Base-by-base conservation (phyloP, 2,329 filamentous ascomycete genomes). In the Pezicula rhizophila region DNA sequence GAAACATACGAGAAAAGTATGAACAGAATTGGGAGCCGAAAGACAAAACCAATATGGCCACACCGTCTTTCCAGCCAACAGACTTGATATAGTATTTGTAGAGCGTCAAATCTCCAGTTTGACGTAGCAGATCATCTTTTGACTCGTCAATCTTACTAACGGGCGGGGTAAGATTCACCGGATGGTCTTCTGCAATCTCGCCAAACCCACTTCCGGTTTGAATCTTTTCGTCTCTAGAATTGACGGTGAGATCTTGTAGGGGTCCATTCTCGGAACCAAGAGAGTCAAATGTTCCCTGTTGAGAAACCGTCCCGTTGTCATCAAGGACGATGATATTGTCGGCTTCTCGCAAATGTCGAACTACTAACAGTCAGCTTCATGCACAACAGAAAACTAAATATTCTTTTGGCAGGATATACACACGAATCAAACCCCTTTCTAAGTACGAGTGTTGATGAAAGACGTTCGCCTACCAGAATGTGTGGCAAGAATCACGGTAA, bases 401-500 rank as follows among this genome's bases (percentile, higher is more conserved):
- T n/a, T n/a, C n/a, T n/a, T n/a, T n/a, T n/a, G n/a, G n/a, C n/a
- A n/a, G n/a, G n/a, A n/a, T n/a, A n/a, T n/a, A n/a, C n/a, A n/a
- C n/a, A n/a, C n/a, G n/a, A n/a, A n/a, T n/a, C n/a, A n/a, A n/a
- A n/a, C n/a, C n/a, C n/a, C n/a, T n/a, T n/a, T n/a, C n/a, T n/a
- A n/a, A n/a, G n/a, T n/a, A n/a, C n/a, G n/a, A n/a, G n/a, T n/a
- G n/a, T n/a, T n/a, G n/a, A n/a, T n/a, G n/a, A n/a, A n/a, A n/a
- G n/a, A n/a, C n/a, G n/a, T n/a, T n/a, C n/a, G n/a, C n/a, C n/a
- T 50, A 50, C 47, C 39, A 12, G 50, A 26, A 25, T 52, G 46
- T 20, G 66, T 69, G 4, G 64, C 62, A 4, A 71, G 56, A 2
- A 72, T 23, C 0, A 66, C 55, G 1, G 69, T 69, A 1, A 63